A percentile compares a stretch with the other conserved stretches of the same genome.
phyloP scores from a whole-genome alignment of 768 basidiomycete species.

The Xerocomellus chrysenteron region DNA sequence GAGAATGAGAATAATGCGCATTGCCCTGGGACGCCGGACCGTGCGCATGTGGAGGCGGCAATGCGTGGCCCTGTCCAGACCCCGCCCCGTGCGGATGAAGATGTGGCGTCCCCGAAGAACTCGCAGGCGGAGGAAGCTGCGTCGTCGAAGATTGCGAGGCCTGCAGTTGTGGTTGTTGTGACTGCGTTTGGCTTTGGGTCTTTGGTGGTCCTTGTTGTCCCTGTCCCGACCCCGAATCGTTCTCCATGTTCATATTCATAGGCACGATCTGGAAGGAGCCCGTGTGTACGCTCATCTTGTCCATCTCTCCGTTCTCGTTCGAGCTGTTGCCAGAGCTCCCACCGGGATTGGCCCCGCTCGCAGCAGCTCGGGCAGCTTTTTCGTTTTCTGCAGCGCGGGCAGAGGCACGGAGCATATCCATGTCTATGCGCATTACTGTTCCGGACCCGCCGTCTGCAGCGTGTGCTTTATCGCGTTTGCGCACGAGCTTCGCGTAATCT shows the following conservation, averaged over 20 bases:
- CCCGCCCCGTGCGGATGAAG: conserved; percentile 12
- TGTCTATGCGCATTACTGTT: conserved; percentile 54
- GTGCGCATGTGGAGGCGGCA: conserved; percentile 11
- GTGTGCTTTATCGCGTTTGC: conserved; percentile 68
- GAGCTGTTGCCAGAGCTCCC: conserved; percentile 5
- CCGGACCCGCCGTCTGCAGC: conserved; percentile 51
- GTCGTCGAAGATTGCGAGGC: conserved; percentile 8
- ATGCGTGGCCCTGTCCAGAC: conserved; percentile 7
- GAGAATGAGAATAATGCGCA: conserved; percentile 6
- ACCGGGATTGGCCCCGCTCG: conserved; percentile 28
- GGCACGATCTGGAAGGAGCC: conserved; percentile 56
- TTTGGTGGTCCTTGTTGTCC: conserved; percentile 8
- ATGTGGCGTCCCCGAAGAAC: conserved; percentile 15
- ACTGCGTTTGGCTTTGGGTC: background rate
- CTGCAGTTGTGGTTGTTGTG: conserved; percentile 3
- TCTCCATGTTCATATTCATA: conserved; percentile 22
- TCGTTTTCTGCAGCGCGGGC: conserved; percentile 54
- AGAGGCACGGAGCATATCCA: conserved; percentile 75
- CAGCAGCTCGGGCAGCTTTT: conserved; percentile 30
- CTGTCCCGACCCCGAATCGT: conserved; percentile 9
- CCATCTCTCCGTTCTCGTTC: conserved; percentile 14
- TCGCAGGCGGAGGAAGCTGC: conserved; percentile 9
- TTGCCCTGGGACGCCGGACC: conserved; percentile 4
- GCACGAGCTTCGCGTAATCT: conserved; percentile 85
- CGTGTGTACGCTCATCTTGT: conserved; percentile 46